phyloP scores from a whole-genome alignment of 306 rosid species.

The Prunus salicina region DNA sequence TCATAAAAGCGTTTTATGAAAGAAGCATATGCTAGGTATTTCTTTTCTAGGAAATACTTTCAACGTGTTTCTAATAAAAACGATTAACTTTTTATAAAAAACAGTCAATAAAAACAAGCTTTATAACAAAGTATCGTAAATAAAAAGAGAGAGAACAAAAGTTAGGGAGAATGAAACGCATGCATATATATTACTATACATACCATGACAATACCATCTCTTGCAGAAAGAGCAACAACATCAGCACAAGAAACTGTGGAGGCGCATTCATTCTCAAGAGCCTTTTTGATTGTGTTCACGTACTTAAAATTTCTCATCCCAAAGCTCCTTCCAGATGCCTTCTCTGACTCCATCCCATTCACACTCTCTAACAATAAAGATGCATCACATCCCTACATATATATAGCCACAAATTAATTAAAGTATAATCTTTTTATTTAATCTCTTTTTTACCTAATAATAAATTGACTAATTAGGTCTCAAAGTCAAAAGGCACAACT shows the following conservation, averaged over 20 bases:
- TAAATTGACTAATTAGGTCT: background rate
- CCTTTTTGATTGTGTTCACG: conserved; percentile 57
- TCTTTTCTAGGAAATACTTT: too few relatives aligned
- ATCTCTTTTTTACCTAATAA: background rate
- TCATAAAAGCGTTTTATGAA: too few relatives aligned
- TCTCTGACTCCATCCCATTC: conserved; percentile 53
- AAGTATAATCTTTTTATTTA: background rate
- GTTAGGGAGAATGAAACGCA: too few relatives aligned
- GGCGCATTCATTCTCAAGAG: conserved; percentile 69
- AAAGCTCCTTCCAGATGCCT: conserved; percentile 51
- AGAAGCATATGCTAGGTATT: too few relatives aligned
- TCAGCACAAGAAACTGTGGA: conserved; percentile 83
- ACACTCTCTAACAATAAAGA: conserved; percentile 52
- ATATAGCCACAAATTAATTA: background rate
- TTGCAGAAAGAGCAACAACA: conserved; percentile 78
- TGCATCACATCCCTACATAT: conserved; percentile 76
- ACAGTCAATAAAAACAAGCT: too few relatives aligned
- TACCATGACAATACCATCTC: conserved; percentile 74
- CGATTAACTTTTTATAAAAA: too few relatives aligned
- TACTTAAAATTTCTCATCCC: conserved; percentile 93
- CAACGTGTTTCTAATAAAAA: too few relatives aligned
- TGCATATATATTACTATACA: background rate
- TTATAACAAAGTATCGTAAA: too few relatives aligned
- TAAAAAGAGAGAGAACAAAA: background rate
- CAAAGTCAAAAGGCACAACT: background rate